Evolutionary conservation across 805 yeast species (phyloP).

Genomic region (Teunomyces lycoperdinae): DNA sequence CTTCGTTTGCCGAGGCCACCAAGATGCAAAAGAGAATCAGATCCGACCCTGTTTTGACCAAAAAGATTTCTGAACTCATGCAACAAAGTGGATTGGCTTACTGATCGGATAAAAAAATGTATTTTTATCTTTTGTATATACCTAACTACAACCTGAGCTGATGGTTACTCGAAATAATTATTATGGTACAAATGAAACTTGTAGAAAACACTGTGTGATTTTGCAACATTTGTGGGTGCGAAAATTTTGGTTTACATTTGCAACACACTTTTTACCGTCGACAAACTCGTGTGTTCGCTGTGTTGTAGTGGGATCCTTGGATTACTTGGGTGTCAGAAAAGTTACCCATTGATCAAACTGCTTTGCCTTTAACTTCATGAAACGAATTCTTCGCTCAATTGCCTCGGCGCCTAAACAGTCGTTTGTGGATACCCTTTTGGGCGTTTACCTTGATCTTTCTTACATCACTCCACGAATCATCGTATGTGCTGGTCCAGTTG

Average conservation of each 20-base stretch:
- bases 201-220: neutral
- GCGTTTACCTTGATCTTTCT: conserved; percentile 55
- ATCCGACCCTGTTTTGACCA: conserved; percentile 62
- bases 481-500: conserved; percentile 76
- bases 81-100: conserved; percentile 19
- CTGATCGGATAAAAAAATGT: neutral
- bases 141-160: neutral
- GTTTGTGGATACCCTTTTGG: conserved; percentile 18
- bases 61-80: conserved; percentile 61
- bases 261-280: neutral
- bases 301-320: no score
- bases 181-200: neutral
- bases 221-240: neutral
- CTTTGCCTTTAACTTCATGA: conserved; percentile 6
- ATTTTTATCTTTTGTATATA: conserved; percentile 3
- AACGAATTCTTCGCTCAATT: conserved; percentile 14
- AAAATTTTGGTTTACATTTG: neutral
- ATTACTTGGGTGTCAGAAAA: no score
- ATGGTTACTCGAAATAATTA: neutral
- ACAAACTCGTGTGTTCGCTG: no score
- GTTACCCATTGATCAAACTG: no score
- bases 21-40: conserved; percentile 80
- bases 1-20: conserved; percentile 89
- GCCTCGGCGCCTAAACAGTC: conserved; percentile 22
- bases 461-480: conserved; percentile 61